Percentiles rank a stretch among this genome's conserved stretches.
Conservation (phyloP, 768 basidiomycete genomes). For the Gloeophyllum trabeum region DNA sequence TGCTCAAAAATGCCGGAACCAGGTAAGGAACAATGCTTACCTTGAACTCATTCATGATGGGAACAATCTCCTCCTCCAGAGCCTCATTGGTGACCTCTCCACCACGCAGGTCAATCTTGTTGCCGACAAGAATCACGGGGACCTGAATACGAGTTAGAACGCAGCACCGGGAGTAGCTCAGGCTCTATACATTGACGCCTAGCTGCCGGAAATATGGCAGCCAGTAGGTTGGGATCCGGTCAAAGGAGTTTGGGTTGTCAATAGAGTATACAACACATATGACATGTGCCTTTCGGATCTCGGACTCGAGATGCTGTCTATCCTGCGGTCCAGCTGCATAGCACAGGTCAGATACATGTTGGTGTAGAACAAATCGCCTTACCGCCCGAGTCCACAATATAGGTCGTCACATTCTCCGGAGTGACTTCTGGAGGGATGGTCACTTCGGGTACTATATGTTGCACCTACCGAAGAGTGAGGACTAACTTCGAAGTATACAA, state of each 20-base stretch:
- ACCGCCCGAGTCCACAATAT: constrained; percentile 97
- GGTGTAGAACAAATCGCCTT: constrained; percentile 15
- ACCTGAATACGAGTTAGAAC: constrained; percentile 37
- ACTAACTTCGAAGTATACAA: constrained; percentile 2
- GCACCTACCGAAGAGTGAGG: constrained; percentile 45
- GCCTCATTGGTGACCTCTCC: constrained; percentile 92
- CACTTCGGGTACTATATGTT: constrained; percentile 92
- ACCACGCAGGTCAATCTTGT: constrained; percentile 94
- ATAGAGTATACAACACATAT: constrained; percentile 97
- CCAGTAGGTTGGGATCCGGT: constrained; percentile 98
- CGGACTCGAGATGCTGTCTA: constrained; percentile 80
- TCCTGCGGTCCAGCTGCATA: constrained; percentile 73
- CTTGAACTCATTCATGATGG: constrained; percentile 99
- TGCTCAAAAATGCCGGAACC: constrained; percentile 1
- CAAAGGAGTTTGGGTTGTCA: constrained; percentile 93
- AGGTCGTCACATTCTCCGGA: constrained; percentile 94
- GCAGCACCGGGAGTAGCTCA: constrained; percentile 1
- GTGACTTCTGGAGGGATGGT: constrained; percentile 97
- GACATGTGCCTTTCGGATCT: constrained; percentile 95
- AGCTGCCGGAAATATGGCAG: constrained; percentile 89
- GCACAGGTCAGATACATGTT: constrained; percentile 6
- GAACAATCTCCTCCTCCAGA: constrained; percentile 87
- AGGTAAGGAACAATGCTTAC: constrained; percentile 23
- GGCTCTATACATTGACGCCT: constrained; percentile 76
- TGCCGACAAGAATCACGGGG: constrained; percentile 93